These are phyloP conservation scores for Pythium diclinum DNA, from an alignment of 352 stramenopile species.

Conservation along the genomic window DNA sequence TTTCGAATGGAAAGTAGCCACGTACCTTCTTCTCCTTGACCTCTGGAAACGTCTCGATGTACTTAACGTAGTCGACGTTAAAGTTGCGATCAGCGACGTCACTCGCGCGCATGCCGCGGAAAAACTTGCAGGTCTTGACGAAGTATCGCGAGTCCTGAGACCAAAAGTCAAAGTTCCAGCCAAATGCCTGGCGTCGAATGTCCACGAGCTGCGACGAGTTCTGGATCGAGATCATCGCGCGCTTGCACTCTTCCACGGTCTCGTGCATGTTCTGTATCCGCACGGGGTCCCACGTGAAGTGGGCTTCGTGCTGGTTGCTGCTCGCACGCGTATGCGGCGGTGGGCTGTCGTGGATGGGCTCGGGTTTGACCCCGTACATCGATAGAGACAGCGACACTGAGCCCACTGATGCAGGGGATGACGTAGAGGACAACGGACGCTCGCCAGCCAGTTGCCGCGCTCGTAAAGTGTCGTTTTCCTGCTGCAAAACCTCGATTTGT, in stretches of 20 bases:
- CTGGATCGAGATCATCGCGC: constrained; percentile 41
- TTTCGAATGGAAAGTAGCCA: background rate
- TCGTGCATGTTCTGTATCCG: constrained; percentile 30
- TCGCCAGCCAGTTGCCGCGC: constrained; percentile 10
- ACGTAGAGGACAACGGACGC: background rate
- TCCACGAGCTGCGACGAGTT: constrained; percentile 33
- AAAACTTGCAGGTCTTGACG: constrained; percentile 63
- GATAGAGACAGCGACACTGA: constrained; percentile 1
- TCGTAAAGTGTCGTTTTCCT: constrained; percentile 41
- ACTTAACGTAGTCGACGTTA: constrained; percentile 42
- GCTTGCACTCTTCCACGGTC: constrained; percentile 33
- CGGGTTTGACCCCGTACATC: constrained; percentile 7
- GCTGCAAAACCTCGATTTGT: constrained; percentile 38
- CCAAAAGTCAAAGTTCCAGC: constrained; percentile 70
- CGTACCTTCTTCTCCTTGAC: constrained; percentile 47
- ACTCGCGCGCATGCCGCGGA: constrained; percentile 42
- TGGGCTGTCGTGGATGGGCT: constrained; percentile 2
- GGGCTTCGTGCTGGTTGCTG: background rate
- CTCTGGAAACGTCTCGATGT: constrained; percentile 65
- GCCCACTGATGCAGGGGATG: constrained; percentile 12
- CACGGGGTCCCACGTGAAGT: constrained; percentile 20
- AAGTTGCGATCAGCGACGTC: constrained; percentile 60
- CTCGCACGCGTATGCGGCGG: background rate
- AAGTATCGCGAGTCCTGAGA: constrained; percentile 46
- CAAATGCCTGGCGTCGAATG: constrained; percentile 49